Evolutionary conservation across 345 rosid species (phyloP).

Genomic region (Populus nigra): DNA sequence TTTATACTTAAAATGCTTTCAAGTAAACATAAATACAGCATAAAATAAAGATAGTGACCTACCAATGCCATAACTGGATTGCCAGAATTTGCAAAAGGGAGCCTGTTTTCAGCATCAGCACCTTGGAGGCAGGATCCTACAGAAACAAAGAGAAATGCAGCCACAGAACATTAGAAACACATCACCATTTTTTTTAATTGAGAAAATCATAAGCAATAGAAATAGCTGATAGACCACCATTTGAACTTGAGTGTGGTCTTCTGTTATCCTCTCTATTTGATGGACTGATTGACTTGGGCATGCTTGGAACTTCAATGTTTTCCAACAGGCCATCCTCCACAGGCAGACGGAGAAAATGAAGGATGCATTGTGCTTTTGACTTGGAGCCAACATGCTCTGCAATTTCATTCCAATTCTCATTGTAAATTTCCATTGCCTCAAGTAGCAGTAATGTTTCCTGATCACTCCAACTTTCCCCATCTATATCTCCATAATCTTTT

Average conservation of each 20-base stretch:
- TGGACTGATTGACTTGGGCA: slow-evolving; percentile 34
- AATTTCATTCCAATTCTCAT: slow-evolving; percentile 85
- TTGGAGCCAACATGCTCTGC: slow-evolving; percentile 93
- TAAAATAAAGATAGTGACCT: slow-evolving; percentile 22
- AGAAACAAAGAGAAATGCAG: slow-evolving; percentile 9
- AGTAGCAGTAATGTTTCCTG: slow-evolving; percentile 88
- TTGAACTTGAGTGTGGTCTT: slow-evolving; percentile 40
- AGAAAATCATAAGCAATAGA: slow-evolving; percentile 14
- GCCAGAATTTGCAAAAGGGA: slow-evolving; percentile 82
- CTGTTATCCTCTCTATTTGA: slow-evolving; percentile 52
- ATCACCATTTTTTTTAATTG: slow-evolving; percentile 6
- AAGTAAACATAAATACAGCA: neutral
- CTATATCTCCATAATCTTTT: slow-evolving; percentile 62
- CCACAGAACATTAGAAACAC: slow-evolving; percentile 3
- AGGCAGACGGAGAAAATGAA: slow-evolving; percentile 86
- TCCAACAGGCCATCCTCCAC: slow-evolving; percentile 84
- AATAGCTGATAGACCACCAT: slow-evolving; percentile 59
- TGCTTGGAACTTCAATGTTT: slow-evolving; percentile 70
- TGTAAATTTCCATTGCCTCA: slow-evolving; percentile 85
- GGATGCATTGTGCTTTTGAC: slow-evolving; percentile 95
- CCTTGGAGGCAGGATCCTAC: slow-evolving; percentile 50
- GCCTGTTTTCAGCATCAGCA: slow-evolving; percentile 58
- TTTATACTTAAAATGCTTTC: neutral
- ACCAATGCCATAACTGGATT: slow-evolving; percentile 98
- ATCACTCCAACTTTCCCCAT: slow-evolving; percentile 88